Base-by-base conservation (phyloP, 345 rosid species). In the Eucalyptus pauciflora region DNA sequence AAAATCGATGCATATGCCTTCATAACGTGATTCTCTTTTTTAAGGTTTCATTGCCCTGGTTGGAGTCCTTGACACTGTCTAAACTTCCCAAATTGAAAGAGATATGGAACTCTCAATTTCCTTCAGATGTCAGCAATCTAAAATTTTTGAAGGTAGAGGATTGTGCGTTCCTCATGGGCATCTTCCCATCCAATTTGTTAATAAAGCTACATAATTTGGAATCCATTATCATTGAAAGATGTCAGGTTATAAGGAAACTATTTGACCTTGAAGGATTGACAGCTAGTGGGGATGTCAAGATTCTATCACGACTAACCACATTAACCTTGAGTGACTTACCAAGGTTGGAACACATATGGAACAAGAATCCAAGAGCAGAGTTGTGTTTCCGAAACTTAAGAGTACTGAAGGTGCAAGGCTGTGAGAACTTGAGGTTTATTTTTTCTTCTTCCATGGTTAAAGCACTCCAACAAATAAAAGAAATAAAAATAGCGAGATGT, bases 41-140 rank as follows among this genome's bases (percentile, higher is more conserved):
- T 14, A 9, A 52, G 79, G 37, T 20, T 86, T 43, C 87, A 62
- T 20, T 89, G 89, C 12, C n/a, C 25, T 8, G n/a, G 37, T 20
- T 86, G 11, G 90, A 89, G 88, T 86, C 89, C 37, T 93, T 92
- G 48, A 46, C 37, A 14, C 15, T 88, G 16, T 83, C 46, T 6
- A 5, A 31, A 15, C 86, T 88, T 48, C 52, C 87, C 45, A 88
- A 60, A 6, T 54, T 88, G 60, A 29, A 58, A 6, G 37, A 58
- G 64, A 80, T 88, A 52, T 88, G 89, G 89, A 17, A 5, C 41
- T 41, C 41, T 41, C 41, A 41, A 41, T 41, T 41, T 41, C 4
- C 4, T 1, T 41, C 41, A 4, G 4, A 41, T 41, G 41, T 41
- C 1, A 41, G 41, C 41, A 41, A 4, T 1, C 41, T 41, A 41